phyloP scores from a whole-genome alignment of 2,329 filamentous ascomycete genomes.

The Neoascochyta sp. region DNA sequence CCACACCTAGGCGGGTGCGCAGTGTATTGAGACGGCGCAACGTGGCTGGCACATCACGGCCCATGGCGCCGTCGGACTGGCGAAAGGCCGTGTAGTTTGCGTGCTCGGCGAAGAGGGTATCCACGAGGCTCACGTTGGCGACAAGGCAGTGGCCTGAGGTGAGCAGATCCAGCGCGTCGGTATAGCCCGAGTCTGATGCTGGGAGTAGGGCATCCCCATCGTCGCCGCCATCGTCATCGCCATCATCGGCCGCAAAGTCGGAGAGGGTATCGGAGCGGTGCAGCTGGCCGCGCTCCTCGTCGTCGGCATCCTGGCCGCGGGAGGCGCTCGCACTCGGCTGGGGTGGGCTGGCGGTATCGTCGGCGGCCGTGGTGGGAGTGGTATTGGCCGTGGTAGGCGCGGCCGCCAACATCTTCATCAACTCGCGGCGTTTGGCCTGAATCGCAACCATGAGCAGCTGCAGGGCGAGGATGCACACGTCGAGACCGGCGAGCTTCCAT shows the following conservation, averaged over 20 bases:
- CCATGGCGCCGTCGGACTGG: slow-evolving; percentile 24
- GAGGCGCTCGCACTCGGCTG: slow-evolving; percentile 11
- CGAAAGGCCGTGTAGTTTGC: slow-evolving; percentile 36
- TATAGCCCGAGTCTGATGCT: slow-evolving; percentile 19
- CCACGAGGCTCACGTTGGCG: slow-evolving; percentile 42
- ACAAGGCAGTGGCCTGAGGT: slow-evolving; percentile 47
- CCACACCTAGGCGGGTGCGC: slow-evolving; percentile 33
- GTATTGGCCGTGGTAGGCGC: slow-evolving; percentile 3
- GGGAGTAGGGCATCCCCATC: slow-evolving; percentile 26
- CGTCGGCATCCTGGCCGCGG: slow-evolving; percentile 53
- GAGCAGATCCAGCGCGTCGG: slow-evolving; percentile 43
- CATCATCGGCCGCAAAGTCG: slow-evolving; percentile 42
- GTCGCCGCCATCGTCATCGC: no score
- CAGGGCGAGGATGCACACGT: slow-evolving; percentile 52
- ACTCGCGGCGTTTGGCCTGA: slow-evolving; percentile 50
- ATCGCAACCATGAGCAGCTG: slow-evolving; percentile 57
- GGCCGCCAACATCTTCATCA: slow-evolving; percentile 38
- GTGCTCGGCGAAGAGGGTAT: slow-evolving; percentile 44
- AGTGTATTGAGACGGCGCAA: slow-evolving; percentile 33
- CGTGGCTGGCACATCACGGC: slow-evolving; percentile 30
- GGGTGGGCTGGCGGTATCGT: slow-evolving; percentile 5
- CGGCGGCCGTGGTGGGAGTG: slow-evolving; percentile 8
- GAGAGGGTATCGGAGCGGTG: slow-evolving; percentile 38
- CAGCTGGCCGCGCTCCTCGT: slow-evolving; percentile 56
- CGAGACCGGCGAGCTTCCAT: slow-evolving; percentile 50